Percentiles rank a stretch among this genome's conserved stretches.
phyloP scores from a whole-genome alignment of 306 rosid genomes.

The Cucumis hystrix region DNA sequence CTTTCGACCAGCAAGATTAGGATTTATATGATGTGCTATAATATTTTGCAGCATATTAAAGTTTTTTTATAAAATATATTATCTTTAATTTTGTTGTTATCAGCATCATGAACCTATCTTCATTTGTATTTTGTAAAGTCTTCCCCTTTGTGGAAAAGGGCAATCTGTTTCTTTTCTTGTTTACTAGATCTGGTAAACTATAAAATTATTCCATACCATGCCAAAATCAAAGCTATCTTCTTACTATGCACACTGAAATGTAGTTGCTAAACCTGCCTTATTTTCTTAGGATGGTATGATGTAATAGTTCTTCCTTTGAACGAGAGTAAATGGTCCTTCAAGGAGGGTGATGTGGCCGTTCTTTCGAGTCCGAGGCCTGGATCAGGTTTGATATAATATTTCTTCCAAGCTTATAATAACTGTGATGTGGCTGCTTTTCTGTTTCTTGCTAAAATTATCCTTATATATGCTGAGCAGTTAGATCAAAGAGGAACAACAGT shows the following conservation, averaged over 20 bases:
- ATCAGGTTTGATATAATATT: conserved; percentile 47
- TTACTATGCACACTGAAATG: neutral
- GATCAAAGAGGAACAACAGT: conserved; percentile 47
- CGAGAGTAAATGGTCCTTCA: conserved; percentile 88
- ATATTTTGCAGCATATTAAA: neutral
- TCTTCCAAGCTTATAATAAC: neutral
- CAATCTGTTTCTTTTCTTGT: neutral
- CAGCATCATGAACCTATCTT: neutral
- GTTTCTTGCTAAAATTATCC: neutral
- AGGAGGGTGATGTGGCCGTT: conserved; percentile 99
- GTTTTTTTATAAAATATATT: neutral
- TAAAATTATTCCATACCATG: neutral
- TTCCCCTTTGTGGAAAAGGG: neutral
- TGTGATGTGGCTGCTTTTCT: neutral
- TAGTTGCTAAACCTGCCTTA: conserved; percentile 8
- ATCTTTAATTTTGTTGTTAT: neutral
- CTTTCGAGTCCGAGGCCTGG: conserved; percentile 92
- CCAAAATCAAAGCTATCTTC: neutral
- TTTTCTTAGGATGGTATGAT: conserved; percentile 86
- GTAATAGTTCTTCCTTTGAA: conserved; percentile 77
- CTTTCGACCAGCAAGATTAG: neutral
- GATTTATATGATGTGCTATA: neutral
- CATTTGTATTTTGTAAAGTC: neutral
- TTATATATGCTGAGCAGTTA: conserved; percentile 42
- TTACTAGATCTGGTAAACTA: neutral